Base-by-base conservation (phyloP, 495 filamentous ascomycete genomes). In the Poronia punctata region DNA sequence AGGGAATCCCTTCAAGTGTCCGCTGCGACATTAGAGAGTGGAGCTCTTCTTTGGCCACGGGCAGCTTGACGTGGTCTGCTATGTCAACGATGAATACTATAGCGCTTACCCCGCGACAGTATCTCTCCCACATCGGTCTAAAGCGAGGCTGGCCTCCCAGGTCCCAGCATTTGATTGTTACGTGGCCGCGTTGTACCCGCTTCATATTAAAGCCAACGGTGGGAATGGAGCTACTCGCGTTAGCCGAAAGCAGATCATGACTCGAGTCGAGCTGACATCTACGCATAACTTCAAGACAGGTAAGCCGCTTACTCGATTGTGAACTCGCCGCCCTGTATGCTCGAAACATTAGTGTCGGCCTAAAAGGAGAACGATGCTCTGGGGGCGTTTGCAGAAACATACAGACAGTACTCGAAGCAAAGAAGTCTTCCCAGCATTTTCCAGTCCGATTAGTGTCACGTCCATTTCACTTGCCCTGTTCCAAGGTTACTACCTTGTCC, bases 171-270 rank as follows among this genome's bases (percentile, higher is more conserved):
- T 96, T 97, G 60, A 98, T 72, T 44, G 92, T 96, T 58, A 98
- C 92, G 79, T 98, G 92, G 49, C 92, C 92, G 56, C 90, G 90
- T 66, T 96, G 89, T 49, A 98, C 87, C 45, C 85, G 80, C 76
- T 98, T 97, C 77, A 95, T 95, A 65, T 96, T 97, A 71, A 97
- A 97, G 47, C 92, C 92, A 50, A 98, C 90, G 9, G 92, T 98
- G 35, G 92, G 92, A 54, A 98, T 96, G 36, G 92, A 94, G 68
- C 92, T 98, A 67, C 51, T 61, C 53, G 42, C 27, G 27, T 45
- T 28, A 45, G 42, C 35, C 25, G 42, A 30, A 11, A n/a, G 19
- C 33, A 38, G 38, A 20, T 29, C 27, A 45, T 26, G 28, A 16
- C 6, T 4, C 38, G 26, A 26, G 42, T 28, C 28, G 33, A 38